Base-by-base conservation (phyloP, 208 protist genomes). In the Tritrichomonas musculus region DNA sequence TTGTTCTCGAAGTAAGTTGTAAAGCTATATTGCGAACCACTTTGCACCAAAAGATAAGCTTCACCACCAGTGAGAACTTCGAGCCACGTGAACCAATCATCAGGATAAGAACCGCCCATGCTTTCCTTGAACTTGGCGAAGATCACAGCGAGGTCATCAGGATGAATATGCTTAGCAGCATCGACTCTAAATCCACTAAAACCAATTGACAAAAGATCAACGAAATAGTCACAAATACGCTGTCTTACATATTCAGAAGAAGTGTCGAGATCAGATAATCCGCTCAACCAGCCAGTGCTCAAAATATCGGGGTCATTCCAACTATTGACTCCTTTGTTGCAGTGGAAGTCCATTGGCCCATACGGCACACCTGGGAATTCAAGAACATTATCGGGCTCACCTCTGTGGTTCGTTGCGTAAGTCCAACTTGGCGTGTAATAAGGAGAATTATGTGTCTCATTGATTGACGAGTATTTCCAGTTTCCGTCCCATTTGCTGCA, bases 111-210 rank as follows among this genome's bases (percentile, higher is more conserved):
- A 17, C 96, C 96, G 55, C 96, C 96, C 92, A 96, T 49, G 20
- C 94, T 95, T 39, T 11, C 20, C 82, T 93, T 92, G 50, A 96
- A 75, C 36, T 96, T 96, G 14, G 60, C 66, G 55, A 96, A 96
- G 11, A 96, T 96, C 5, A 9, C 94, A 55, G 82, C 94, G 11
- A 96, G 65, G 92, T 96, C 95, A 41, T 82, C 30, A 1, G 96
- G 96, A 2, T 94, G n/a, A 50, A 96, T 96, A 57, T 96, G 96
- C 92, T 96, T 96, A 50, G 96, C 96, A 20, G 96, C 96, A 53
- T 96, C 95, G 65, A 96, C 92, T 55, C 95, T 92, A 57, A 95
- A 95, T 73, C 94, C 94, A 57, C 11, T 72, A 64, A 95, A 95
- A 14, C 95, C 95, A 27, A 95, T 93, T 14, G 44, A 41, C 0